A percentile compares a stretch with the other conserved stretches of the same genome.
Conservation (phyloP, 2,329 filamentous ascomycete species). For the Penicillium aurantiogriseum region DNA sequence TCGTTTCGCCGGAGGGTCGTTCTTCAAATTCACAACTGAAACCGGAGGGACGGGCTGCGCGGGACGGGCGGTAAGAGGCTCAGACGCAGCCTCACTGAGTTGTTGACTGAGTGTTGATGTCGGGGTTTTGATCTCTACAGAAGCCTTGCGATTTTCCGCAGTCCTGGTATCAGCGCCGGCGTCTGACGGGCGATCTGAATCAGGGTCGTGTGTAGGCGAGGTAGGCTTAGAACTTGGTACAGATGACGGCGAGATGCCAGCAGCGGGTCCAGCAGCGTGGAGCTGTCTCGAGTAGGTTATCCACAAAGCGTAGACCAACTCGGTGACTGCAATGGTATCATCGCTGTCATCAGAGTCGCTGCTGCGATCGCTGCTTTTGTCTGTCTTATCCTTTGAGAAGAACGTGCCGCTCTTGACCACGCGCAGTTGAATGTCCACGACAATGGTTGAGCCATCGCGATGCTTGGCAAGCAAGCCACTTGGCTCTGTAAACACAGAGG, state of each 20-base stretch:
- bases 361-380: constrained; percentile 64
- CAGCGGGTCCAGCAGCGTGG: constrained; percentile 68
- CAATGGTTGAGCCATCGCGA: constrained; percentile 85
- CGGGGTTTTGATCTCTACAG: constrained; percentile 39
- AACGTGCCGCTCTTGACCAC: constrained; percentile 86
- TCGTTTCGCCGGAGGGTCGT: constrained; percentile 62
- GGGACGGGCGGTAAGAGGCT: constrained; percentile 44
- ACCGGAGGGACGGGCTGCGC: constrained; percentile 38
- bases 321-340: constrained; percentile 55
- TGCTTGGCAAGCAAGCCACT: constrained; percentile 83
- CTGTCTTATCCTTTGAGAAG: constrained; percentile 56
- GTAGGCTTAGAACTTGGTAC: constrained; percentile 62
- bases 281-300: constrained; percentile 93
- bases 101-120: constrained; percentile 52
- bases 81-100: constrained; percentile 50
- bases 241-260: constrained; percentile 54
- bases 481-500: constrained; percentile 76
- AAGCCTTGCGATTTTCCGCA: constrained; percentile 25
- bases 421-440: constrained; percentile 93
- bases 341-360: constrained; percentile 50
- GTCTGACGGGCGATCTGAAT: constrained; percentile 65
- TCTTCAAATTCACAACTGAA: constrained; percentile 24
- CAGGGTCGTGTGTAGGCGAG: constrained; percentile 75
- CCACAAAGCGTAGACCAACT: constrained; percentile 93
- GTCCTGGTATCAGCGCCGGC: constrained; percentile 30